Evolutionary conservation across 306 rosid species (phyloP), one percentile per base, ranked within the genome.

Genomic region (Amphicarpaea edgeworthii): DNA sequence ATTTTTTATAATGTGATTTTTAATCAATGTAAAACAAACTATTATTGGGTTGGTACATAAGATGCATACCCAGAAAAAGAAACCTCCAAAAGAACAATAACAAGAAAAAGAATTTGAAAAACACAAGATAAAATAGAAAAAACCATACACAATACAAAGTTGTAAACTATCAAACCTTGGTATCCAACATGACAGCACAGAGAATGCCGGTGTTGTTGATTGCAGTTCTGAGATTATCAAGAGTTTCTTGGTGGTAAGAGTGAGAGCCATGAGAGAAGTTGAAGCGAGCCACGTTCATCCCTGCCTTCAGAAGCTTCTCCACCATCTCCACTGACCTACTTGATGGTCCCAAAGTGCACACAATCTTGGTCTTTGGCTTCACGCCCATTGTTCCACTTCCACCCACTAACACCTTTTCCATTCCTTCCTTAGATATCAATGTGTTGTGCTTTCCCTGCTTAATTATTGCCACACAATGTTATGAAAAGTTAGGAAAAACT

Each of bases 271-370:
- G 86, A 8, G 88, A 85, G 41, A 85, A 85, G 62, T 82, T 83
- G 84, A 85, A 85, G 69, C 88, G 82, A 30, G 88, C 86, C 19
- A 85, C 88, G 40, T 76, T 76, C 79, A 76, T 76, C 14, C 79
- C 79, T 12, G 64, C 63, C 42, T n/a, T 63, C 3, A 76, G 65
- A 76, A 76, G 79, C 73, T 64, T 76, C 73, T 76, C 73, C 1
- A 76, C 10, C 65, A 64, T 62, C 72, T 63, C 54, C 54, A 64
- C 43, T 14, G 79, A 63, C 28, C 65, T 67, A 20, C 64, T 47
- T 20, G 79, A 32, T 8, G 73, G 79, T 38, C 72, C 73, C 40
- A 71, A 54, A 3, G 65, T 71, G 76, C 76, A 71, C 28, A 71
- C 76, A 12, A 71, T 71, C 76, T 71, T 71, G 0, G 76, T 71